These are phyloP conservation scores for Oemleria cerasiformis DNA, from an alignment of 306 rosid species.

Conservation along the genomic window DNA sequence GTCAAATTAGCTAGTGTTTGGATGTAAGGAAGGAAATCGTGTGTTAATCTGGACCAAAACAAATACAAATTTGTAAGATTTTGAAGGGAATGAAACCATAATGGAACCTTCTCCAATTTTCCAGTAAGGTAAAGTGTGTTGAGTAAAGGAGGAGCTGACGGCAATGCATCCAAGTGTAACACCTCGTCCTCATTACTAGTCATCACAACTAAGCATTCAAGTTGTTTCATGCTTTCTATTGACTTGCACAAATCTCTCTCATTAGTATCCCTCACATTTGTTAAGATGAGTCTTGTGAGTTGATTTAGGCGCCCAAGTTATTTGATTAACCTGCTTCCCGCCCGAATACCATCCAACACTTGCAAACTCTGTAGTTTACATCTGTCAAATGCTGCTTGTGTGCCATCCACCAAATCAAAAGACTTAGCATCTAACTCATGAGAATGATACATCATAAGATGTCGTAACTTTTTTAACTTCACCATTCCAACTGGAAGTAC, in stretches of 20 bases:
- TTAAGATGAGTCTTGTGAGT: not conserved
- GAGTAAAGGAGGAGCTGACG: not conserved
- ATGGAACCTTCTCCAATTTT: not conserved
- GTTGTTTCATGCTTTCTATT: not conserved
- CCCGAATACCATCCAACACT: not conserved
- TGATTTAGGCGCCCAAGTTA: constrained; percentile 5
- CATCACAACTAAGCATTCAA: not conserved
- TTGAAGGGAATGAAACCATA: not conserved
- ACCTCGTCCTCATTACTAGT: not conserved
- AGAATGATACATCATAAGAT: not conserved
- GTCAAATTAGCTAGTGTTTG: not conserved
- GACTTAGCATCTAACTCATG: not conserved
- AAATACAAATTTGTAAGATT: not conserved
- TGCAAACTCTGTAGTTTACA: constrained; percentile 2
- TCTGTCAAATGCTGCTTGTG: not conserved
- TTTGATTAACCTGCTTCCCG: not conserved
- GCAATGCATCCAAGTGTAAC: not conserved
- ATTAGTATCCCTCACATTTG: constrained; percentile 4
- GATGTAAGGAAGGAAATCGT: constrained; percentile 10
- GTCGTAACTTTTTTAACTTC: not conserved
- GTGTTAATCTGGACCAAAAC: not conserved
- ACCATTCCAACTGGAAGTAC: constrained; percentile 5
- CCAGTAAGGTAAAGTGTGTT: not conserved
- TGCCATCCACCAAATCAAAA: not conserved
- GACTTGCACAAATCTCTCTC: constrained; percentile 1